Evolutionary conservation across 2,329 filamentous ascomycete genomes (phyloP), one percentile per base, ranked within the genome.

Genomic region (Helminthosporium solani): DNA sequence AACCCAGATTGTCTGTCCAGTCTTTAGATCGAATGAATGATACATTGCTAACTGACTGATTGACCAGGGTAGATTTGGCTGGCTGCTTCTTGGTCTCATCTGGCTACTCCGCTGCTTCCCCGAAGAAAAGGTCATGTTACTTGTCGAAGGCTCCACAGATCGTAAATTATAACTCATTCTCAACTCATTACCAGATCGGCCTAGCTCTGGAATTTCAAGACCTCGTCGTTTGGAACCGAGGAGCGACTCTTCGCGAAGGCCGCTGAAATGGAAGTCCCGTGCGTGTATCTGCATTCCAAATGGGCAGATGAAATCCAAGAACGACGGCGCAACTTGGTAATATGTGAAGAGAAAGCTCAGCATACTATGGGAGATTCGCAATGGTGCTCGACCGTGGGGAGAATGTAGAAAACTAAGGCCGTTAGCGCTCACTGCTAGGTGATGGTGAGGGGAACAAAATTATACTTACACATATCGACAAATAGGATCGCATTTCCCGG

Each of bases 151-250:
- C 28, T 64, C 70, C 8, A 69, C 65, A 4, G 68, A 72, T 27
- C 68, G 69, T 9, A 76, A 47, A 40, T 60, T 74, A 47, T 74
- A 75, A 42, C 70, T 71, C 5, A 74, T 30, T 8, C 68, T 63
- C 1, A 73, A 38, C 7, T 67, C 60, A 5, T 40, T 52, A 2
- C 72, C 72, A 8, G 70, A 73, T 8, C 72, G 62, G 2, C 61
- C 61, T 7, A 75, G 44, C 25, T 63, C 36, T 0, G 60, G 53
- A 12, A 72, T 49, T 1, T 30, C 21, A 7, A 59, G 25, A 2
- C 53, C 50, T 34, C 25, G 31, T 0, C 50, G 46, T 8, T 28
- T 12, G 1, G 15, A 3, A 1, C 28, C 11, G 1, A 72, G 45
- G 2, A 47, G 46, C 16, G 37, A 60, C 12, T 69, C 66, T 3